Evolutionary conservation across 2,329 filamentous ascomycete species (phyloP), one percentile per base, ranked within the genome.

Genomic region (Tolypocladium tundrense): DNA sequence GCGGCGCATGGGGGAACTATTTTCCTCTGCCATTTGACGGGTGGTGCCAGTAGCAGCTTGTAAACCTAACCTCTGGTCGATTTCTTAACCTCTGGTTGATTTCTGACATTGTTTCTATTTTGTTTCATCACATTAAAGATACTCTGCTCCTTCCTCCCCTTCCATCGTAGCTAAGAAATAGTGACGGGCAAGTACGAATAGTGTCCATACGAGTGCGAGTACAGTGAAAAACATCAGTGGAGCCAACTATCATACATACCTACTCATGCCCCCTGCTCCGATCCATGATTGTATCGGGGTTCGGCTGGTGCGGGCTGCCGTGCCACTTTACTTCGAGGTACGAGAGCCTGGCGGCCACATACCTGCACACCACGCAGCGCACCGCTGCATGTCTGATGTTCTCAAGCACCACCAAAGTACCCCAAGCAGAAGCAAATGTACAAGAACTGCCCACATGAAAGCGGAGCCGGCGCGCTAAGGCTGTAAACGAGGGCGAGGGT

Each of bases 401-500:
- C 4, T 24, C 14, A 2, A 8, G 45, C 45, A 31, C 2, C 8
- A n/a, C 27, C 2, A 33, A 52, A 21, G 48, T 52, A 21, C 21
- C 48, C 9, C 31, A 3, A 1, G 31, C 48, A 6, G 31, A 19
- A 35, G 48, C 10, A 4, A n/a, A n/a, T 33, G 31, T 52, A n/a
- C 16, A 4, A 10, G 21, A 45, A 21, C 10, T 19, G 31, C 6
- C 13, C 31, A 21, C 19, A 6, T 11, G 7, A 8, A 31, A n/a
- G 9, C n/a, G 53, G 53, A 33, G 39, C 24, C 9, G 1, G 21
- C 24, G 27, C 53, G 53, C 53, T 54, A 54, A 54, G 57, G 33
- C 53, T 33, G 53, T 54, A 57, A 60, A 60, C 58, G 56, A 59
- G 60, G 56, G 48, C 45, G 31, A 52, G 31, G 19, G 31, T 52